These are phyloP conservation scores for Penicillium sp. DNA, from an alignment of 2,329 filamentous ascomycete species.

Conservation along the genomic window DNA sequence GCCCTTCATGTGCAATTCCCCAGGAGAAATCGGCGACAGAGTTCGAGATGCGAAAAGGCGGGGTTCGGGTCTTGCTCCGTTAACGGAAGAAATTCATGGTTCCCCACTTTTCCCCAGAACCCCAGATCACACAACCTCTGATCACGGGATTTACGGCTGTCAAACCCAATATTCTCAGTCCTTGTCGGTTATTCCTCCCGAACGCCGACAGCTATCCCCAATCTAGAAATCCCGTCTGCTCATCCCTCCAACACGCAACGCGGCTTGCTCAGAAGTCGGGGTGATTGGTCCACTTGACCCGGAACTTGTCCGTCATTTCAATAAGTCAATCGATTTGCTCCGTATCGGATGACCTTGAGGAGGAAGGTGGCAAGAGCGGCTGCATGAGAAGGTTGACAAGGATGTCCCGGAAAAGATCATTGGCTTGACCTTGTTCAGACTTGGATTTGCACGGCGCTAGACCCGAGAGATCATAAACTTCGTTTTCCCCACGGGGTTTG, in stretches of 20 bases:
- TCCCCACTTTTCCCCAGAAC: slow-evolving; percentile 2
- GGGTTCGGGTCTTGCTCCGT: slow-evolving; percentile 3
- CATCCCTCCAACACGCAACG: background rate
- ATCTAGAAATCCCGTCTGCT: slow-evolving; percentile 5
- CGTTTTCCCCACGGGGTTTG: slow-evolving; percentile 28
- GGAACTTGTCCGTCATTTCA: slow-evolving; percentile 20
- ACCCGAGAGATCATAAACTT: slow-evolving; percentile 19
- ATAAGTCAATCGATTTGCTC: background rate
- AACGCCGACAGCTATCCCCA: slow-evolving; percentile 20
- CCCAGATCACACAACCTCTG: background rate
- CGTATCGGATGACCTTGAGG: background rate
- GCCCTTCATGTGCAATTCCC: background rate
- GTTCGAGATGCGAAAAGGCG: background rate
- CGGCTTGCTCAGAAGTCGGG: background rate
- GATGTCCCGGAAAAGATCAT: slow-evolving; percentile 1
- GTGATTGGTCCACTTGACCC: slow-evolving; percentile 19
- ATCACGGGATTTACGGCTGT: background rate
- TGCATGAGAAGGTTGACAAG: background rate
- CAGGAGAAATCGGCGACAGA: background rate
- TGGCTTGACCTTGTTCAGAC: background rate
- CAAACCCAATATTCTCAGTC: background rate
- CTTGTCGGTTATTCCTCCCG: slow-evolving; percentile 12
- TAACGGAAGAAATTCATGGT: background rate
- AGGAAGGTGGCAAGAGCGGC: background rate
- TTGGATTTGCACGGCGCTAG: slow-evolving; percentile 13